These are phyloP conservation scores for Furcasterigmium furcatum DNA, from an alignment of 2,329 filamentous ascomycete genomes.

Conservation along the genomic window DNA sequence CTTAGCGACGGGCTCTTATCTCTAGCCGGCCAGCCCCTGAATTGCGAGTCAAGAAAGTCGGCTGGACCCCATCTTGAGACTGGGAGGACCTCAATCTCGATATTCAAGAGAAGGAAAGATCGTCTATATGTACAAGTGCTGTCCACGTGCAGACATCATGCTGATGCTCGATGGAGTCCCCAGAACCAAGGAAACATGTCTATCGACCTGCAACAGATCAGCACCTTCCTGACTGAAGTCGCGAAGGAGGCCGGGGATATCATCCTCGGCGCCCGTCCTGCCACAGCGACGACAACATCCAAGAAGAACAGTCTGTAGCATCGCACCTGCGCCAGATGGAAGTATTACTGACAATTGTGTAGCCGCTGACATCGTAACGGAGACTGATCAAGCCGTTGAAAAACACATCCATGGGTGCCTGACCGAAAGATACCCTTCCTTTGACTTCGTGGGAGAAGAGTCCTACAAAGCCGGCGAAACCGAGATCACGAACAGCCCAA, in stretches of 20 bases:
- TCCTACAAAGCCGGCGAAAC: slow-evolving; percentile 68
- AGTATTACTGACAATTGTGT: slow-evolving; percentile 1
- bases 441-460: slow-evolving; percentile 72
- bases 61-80: too few relatives aligned
- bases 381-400: slow-evolving; percentile 65
- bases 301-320: slow-evolving; percentile 59
- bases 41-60: too few relatives aligned
- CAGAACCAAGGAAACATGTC: too few relatives aligned
- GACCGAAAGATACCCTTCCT: slow-evolving; percentile 48
- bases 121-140: too few relatives aligned
- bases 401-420: slow-evolving; percentile 54
- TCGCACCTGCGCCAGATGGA: not conserved
- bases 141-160: too few relatives aligned
- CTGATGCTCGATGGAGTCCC: too few relatives aligned
- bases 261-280: slow-evolving; percentile 60
- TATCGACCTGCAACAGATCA: slow-evolving; percentile 57
- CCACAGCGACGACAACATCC: slow-evolving; percentile 51
- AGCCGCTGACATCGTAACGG: slow-evolving; percentile 68
- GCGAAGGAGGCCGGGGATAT: slow-evolving; percentile 61
- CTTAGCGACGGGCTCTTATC: not conserved
- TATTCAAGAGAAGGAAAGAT: too few relatives aligned
- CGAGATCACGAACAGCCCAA: slow-evolving; percentile 61
- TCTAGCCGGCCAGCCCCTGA: too few relatives aligned
- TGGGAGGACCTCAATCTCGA: too few relatives aligned
- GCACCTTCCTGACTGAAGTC: slow-evolving; percentile 55